These are phyloP conservation scores for Paraleonurus japonicus DNA, from an alignment of 257 asterid species.

Conservation along the genomic window DNA sequence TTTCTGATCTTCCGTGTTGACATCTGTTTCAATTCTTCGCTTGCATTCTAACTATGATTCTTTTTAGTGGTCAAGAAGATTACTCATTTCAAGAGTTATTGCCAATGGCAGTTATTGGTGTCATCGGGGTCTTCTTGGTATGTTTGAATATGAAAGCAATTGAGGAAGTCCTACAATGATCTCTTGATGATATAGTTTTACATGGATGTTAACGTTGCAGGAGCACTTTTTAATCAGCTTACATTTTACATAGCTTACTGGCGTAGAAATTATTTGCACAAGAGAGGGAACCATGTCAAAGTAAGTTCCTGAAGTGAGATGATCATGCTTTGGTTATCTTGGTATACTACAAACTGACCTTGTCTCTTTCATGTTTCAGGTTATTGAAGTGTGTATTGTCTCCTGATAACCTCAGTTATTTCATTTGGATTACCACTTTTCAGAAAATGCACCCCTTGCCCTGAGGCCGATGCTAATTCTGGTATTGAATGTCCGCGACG, in stretches of 20 bases:
- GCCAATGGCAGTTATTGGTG: constrained; percentile 98
- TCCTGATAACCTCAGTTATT: constrained; percentile 82
- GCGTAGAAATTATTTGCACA: constrained; percentile 91
- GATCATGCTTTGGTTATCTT: constrained; percentile 11
- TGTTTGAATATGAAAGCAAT: constrained; percentile 21
- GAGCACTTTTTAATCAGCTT: constrained; percentile 96
- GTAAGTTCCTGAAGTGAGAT: constrained; percentile 46
- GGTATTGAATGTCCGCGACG: constrained; percentile 98
- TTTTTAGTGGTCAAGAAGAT: constrained; percentile 97
- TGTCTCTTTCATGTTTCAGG: constrained; percentile 42
- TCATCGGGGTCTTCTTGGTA: constrained; percentile 99
- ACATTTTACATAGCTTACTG: constrained; percentile 78
- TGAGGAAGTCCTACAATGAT: constrained; percentile 21
- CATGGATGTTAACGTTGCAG: constrained; percentile 39
- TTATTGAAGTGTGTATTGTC: constrained; percentile 86
- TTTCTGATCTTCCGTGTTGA: constrained; percentile 21
- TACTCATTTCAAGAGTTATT: constrained; percentile 89
- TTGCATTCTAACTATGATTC: constrained; percentile 37
- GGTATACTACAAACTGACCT: constrained; percentile 22
- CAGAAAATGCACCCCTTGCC: constrained; percentile 90
- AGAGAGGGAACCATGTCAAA: constrained; percentile 84
- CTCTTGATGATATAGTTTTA: constrained; percentile 22
- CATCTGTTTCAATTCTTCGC: constrained; percentile 21
- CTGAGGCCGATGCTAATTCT: constrained; percentile 69
- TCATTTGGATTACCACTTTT: constrained; percentile 95